phyloP scores from a whole-genome alignment of 1,284 basidiomycete species.

The Cutaneotrichosporon sp. region DNA sequence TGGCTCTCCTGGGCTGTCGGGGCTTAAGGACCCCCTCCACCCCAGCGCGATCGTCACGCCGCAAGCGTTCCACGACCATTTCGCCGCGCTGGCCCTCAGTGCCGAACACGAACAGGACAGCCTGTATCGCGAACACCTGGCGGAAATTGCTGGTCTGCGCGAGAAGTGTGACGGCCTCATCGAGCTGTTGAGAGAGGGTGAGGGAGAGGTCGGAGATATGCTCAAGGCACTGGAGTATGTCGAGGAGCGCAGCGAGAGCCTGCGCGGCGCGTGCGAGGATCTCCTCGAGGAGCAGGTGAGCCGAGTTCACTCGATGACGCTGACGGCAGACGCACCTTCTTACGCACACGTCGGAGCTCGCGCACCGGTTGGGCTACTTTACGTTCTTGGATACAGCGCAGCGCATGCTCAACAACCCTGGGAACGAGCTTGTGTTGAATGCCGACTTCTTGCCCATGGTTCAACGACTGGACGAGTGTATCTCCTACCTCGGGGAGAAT shows the following conservation, averaged over 20 bases:
- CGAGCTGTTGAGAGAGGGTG: conserved; percentile 63
- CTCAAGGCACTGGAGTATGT: conserved; percentile 74
- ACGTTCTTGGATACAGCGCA: conserved; percentile 84
- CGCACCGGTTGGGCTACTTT: conserved; percentile 76
- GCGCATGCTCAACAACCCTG: conserved; percentile 83
- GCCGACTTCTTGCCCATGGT: conserved; percentile 90
- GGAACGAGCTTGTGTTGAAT: conserved; percentile 79
- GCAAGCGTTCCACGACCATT: conserved; percentile 94
- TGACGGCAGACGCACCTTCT: conserved; percentile 58
- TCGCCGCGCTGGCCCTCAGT: conserved; percentile 73
- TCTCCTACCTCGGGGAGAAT: conserved; percentile 77
- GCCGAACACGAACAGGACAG: conserved; percentile 87
- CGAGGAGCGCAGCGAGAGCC: conserved; percentile 75
- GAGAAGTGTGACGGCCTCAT: conserved; percentile 68
- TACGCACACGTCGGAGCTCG: conserved; percentile 71
- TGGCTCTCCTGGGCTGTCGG: conserved; percentile 7
- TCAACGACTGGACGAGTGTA: conserved; percentile 82
- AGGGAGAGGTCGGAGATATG: conserved; percentile 71
- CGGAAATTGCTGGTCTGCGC: conserved; percentile 65
- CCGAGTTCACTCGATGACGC: conserved; percentile 1
- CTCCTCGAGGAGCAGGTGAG: conserved; percentile 76
- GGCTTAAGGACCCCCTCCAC: conserved; percentile 34
- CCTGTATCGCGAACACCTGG: conserved; percentile 76
- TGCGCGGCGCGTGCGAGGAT: conserved; percentile 84
- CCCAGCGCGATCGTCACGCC: conserved; percentile 67